A percentile compares a stretch with the other conserved stretches of the same genome.
These are phyloP conservation scores for Penicillium pulvis DNA, from an alignment of 495 filamentous ascomycete genomes.

Conservation along the genomic window DNA sequence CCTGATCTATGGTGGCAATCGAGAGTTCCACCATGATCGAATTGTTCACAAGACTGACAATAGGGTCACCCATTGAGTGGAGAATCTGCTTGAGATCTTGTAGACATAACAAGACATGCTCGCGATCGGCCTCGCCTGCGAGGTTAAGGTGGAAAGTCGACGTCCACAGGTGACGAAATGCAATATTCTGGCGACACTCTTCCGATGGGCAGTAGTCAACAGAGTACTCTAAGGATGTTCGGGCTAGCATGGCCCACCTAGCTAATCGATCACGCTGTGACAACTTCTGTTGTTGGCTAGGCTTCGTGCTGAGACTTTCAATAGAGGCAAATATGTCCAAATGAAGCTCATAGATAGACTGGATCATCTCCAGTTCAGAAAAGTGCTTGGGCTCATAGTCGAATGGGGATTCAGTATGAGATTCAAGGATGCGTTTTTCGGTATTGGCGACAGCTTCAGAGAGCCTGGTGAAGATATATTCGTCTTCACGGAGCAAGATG, in stretches of 20 bases:
- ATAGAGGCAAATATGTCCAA: conserved; percentile 80
- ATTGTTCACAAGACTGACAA: conserved; percentile 80
- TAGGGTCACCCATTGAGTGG: conserved; percentile 35
- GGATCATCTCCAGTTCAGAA: conserved; percentile 56
- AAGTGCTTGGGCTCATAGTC: conserved; percentile 31
- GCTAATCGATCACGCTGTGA: conserved; percentile 68
- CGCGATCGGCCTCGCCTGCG: conserved; percentile 65
- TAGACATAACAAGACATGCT: conserved; percentile 80
- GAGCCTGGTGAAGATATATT: conserved; percentile 62
- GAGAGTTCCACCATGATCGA: conserved; percentile 89
- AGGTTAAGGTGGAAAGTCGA: conserved; percentile 74
- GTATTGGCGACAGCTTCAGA: conserved; percentile 43
- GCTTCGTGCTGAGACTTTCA: conserved; percentile 71
- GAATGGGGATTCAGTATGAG: conserved; percentile 19
- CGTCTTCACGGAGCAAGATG: conserved; percentile 67
- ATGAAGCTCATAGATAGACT: conserved; percentile 86
- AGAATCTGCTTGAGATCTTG: conserved; percentile 64
- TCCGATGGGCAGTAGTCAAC: conserved; percentile 36
- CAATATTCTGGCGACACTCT: conserved; percentile 32
- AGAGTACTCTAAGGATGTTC: conserved; percentile 58
- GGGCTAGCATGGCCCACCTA: conserved; percentile 74
- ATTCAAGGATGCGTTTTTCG: conserved; percentile 36
- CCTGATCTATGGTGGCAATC: conserved; percentile 73
- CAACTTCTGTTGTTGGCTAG: conserved; percentile 57
- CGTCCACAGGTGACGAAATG: conserved; percentile 79